Evolutionary conservation across 139 green algal species (phyloP), one percentile per base, ranked within the genome.

Genomic region (Chlamydomonas asymmetrica): DNA sequence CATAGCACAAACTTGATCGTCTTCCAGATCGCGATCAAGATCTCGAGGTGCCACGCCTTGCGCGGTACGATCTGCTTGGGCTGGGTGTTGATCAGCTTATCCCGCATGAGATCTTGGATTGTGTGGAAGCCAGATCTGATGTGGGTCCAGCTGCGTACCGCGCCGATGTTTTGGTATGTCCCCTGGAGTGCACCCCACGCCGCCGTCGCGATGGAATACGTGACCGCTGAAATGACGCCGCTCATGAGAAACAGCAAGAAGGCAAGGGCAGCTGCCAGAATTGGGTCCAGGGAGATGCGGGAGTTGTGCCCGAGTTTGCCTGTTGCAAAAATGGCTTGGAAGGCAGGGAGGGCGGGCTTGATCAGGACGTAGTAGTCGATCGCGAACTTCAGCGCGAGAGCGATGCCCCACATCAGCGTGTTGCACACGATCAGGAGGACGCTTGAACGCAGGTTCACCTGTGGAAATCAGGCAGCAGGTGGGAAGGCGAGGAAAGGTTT

Each of bases 361-460:
- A 83, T 39, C 32, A 80, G 52, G 27, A 83, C 39, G 39, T 85
- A 90, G 63, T 83, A 91, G 71, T 93, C 89, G 56, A 94, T 93
- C 3, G 75, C 77, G 22, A 87, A 64, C 76, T 94, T 94, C 41
- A 81, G 45, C 0, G 34, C 75, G 27, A 94, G 66, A 29, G 88
- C 79, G 20, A 82, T 18, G n/a, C 70, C 61, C 89, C 89, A 94
- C 67, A 94, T 88, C 41, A 64, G 20, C 1, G 74, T 48, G 74
- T 94, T 93, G 59, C 39, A 50, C 9, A 87, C 23, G n/a, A n/a
- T n/a, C n/a, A n/a, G n/a, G n/a, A n/a, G n/a, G n/a, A n/a, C n/a
- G n/a, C n/a, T n/a, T n/a, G n/a, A n/a, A n/a, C n/a, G n/a, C n/a
- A n/a, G n/a, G n/a, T n/a, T n/a, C n/a, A n/a, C n/a, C n/a, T n/a